phyloP scores from a whole-genome alignment of 345 rosid genomes.

The Pistacia integerrima region DNA sequence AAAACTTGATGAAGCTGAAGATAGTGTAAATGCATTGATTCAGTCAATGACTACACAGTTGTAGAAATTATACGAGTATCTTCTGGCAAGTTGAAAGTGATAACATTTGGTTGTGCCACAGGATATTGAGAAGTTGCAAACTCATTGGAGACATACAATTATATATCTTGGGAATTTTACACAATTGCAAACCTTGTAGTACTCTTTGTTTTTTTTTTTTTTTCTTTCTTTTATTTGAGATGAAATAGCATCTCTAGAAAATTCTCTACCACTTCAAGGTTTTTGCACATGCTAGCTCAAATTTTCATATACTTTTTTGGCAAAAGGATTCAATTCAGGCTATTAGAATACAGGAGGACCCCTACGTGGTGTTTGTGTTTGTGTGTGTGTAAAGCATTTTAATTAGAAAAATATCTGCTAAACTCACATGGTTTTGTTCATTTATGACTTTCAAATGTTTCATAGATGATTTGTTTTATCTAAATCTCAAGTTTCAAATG shows the following conservation, averaged over 20 bases:
- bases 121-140: slow-evolving; percentile 63
- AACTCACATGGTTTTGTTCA: too few species aligned
- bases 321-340: too few species aligned
- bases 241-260: neutral
- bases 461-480: too few species aligned
- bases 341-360: too few species aligned
- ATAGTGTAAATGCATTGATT: slow-evolving; percentile 35
- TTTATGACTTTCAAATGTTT: too few species aligned
- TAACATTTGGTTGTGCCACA: slow-evolving; percentile 19
- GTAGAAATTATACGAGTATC: neutral
- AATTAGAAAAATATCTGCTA: too few species aligned
- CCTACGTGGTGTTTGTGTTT: too few species aligned
- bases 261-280: neutral
- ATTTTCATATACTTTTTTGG: too few species aligned
- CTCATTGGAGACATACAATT: slow-evolving; percentile 37
- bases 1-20: slow-evolving; percentile 30
- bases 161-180: slow-evolving; percentile 32
- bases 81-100: neutral
- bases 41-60: neutral
- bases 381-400: too few species aligned
- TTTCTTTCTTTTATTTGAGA: neutral
- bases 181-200: slow-evolving; percentile 37
- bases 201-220: neutral
- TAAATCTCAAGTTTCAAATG: too few species aligned
- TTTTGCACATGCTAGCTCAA: too few species aligned